Percentiles rank a stretch among this genome's conserved stretches.
These are phyloP conservation scores for Hygrocybe coccinea DNA, from an alignment of 768 basidiomycete species.

Conservation along the genomic window DNA sequence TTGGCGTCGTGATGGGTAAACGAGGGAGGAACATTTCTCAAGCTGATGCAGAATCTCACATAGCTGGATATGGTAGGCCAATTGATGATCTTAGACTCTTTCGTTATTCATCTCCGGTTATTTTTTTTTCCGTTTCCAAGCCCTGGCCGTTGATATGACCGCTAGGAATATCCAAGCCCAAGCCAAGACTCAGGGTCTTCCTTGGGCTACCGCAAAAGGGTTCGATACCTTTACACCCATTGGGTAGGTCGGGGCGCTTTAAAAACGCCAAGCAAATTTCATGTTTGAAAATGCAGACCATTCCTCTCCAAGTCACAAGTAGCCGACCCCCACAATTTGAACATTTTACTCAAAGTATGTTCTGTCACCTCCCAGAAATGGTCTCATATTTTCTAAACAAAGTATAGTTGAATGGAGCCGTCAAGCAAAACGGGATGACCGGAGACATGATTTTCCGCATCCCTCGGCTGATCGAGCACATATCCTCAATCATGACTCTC, in stretches of 20 bases:
- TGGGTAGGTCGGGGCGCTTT: slow-evolving; percentile 51
- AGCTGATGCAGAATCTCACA: slow-evolving; percentile 64
- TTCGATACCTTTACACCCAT: slow-evolving; percentile 96
- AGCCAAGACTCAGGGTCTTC: slow-evolving; percentile 89
- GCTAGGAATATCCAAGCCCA: slow-evolving; percentile 92
- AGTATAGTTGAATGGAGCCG: slow-evolving; percentile 70
- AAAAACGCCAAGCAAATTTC: neutral
- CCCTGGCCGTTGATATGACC: slow-evolving; percentile 93
- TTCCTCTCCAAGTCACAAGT: slow-evolving; percentile 77
- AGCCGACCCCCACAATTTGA: slow-evolving; percentile 68
- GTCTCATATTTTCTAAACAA: neutral
- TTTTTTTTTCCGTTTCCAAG: slow-evolving; percentile 36
- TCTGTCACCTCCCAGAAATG: neutral
- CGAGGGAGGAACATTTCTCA: slow-evolving; percentile 76
- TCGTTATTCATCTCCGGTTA: slow-evolving; percentile 1
- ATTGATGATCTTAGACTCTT: too few relatives aligned
- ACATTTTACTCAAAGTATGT: slow-evolving; percentile 67
- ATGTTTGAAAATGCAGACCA: slow-evolving; percentile 37
- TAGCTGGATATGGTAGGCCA: slow-evolving; percentile 82
- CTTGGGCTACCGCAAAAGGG: slow-evolving; percentile 95
- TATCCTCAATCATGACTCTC: slow-evolving; percentile 95
- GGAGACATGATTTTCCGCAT: slow-evolving; percentile 90
- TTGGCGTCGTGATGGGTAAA: slow-evolving; percentile 94
- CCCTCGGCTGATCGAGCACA: slow-evolving; percentile 79
- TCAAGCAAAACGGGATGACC: slow-evolving; percentile 83